Evolutionary conservation across 768 basidiomycete species (phyloP), one percentile per base, ranked within the genome.

Genomic region (Lentinula guzmanii): DNA sequence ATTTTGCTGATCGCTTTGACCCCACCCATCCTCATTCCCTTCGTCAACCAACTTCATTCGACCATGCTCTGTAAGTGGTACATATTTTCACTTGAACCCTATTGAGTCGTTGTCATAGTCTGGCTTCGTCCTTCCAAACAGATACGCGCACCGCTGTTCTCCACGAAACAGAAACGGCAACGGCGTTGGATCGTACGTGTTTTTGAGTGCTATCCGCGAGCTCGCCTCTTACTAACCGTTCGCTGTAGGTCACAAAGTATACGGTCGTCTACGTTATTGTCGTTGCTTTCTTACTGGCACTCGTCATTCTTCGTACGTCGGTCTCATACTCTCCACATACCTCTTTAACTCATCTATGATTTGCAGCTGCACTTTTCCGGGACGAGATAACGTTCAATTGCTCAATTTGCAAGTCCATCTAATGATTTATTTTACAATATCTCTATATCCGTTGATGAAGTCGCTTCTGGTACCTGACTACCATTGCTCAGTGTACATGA

Each of bases 91-190:
- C 15, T 34, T 58, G 61, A 21, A 15, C 15, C 21, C 5, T 3
- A 5, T 16, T 52, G 18, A 63, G 65, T 9, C 66, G 43, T 15
- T 10, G 39, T 58, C 59, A 9, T 61, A 93, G 91, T 98, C 81
- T 98, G 97, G 95, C 82, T 98, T 52, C 89, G 92, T 48, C 93
- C 93, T 2, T 93, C 91, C 52, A 94, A 93, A 76, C 94, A 95
- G 74, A 96, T 96, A 63, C 89, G 93, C 41, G 80, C 95, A 21
- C 94, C 95, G 10, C 79, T 98, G 61, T 98, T 94, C 81, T 94
- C 92, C 11, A 91, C 91, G 59, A 95, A 95, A 76, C 93, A 95
- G 76, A 92, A 93, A 77, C 82, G 90, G 65, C 91, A 94, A 71
- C 83, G 95, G 61, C 79, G 95, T 67, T 94, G 91, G 90, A 96